Conservation (phyloP, 352 stramenopile genomes). For the Phytopythium chamaehyphon region DNA sequence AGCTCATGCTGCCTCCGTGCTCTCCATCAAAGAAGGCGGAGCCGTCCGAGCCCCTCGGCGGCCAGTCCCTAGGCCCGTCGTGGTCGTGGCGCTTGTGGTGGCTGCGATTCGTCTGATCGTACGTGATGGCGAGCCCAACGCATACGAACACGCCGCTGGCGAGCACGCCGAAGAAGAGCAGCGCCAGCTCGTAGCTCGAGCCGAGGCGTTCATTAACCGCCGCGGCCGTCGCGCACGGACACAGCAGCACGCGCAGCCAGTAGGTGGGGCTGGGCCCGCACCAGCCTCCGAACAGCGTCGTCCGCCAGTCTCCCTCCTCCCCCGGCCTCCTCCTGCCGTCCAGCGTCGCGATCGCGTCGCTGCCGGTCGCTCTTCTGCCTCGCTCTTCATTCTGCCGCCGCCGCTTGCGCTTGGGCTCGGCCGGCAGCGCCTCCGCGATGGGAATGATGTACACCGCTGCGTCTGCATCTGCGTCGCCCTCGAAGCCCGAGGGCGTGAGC, state of each 20-base stretch:
- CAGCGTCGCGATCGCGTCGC: slow-evolving; percentile 3
- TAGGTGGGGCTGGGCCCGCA: slow-evolving; percentile 25
- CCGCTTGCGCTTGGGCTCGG: slow-evolving; percentile 1
- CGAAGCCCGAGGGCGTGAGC: not conserved
- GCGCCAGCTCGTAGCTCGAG: slow-evolving; percentile 27
- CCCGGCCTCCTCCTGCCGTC: not conserved
- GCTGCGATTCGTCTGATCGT: slow-evolving; percentile 2
- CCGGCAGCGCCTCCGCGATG: not conserved
- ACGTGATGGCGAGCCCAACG: slow-evolving; percentile 23
- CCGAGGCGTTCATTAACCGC: slow-evolving; percentile 33
- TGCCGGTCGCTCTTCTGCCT: not conserved
- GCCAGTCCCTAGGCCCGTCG: not conserved
- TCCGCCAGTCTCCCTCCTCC: slow-evolving; percentile 14
- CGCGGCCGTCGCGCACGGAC: slow-evolving; percentile 38
- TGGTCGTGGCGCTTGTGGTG: not conserved
- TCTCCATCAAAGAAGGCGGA: slow-evolving; percentile 2
- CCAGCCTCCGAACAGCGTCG: slow-evolving; percentile 24
- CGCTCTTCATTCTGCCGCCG: not conserved
- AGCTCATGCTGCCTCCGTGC: not conserved
- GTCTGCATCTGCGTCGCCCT: not conserved
- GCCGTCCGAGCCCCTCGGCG: not conserved
- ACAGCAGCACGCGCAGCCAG: slow-evolving; percentile 32
- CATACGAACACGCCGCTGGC: slow-evolving; percentile 30
- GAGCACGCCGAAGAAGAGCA: slow-evolving; percentile 42
- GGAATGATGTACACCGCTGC: slow-evolving; percentile 5